Conservation (phyloP, 1,284 basidiomycete species). For the Sporisorium sorghi region DNA sequence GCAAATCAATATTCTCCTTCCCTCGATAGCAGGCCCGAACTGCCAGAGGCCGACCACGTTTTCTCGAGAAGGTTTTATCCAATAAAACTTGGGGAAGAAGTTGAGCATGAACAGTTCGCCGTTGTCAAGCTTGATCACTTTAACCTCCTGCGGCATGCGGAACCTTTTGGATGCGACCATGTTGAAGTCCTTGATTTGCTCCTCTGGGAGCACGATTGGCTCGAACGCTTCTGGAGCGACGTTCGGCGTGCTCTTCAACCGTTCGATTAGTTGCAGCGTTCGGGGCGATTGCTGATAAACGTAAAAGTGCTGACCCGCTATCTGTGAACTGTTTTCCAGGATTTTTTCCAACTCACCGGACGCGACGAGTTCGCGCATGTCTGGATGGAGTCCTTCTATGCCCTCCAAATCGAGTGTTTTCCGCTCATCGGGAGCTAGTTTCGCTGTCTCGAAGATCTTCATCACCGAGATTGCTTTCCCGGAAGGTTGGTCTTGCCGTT, state of each 20-base stretch:
- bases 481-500: too few relatives aligned
- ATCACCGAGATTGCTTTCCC: neutral
- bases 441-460: neutral
- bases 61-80: too few relatives aligned
- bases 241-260: neutral
- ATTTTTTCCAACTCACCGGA: neutral
- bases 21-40: conserved; percentile 2
- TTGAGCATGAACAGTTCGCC: conserved; percentile 6
- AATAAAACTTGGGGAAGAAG: neutral
- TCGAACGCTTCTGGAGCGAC: neutral
- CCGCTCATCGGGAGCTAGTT: too few relatives aligned
- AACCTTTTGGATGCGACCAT: neutral
- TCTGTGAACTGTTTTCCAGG: neutral
- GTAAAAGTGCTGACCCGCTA: neutral
- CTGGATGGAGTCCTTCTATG: too few relatives aligned
- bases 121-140: neutral
- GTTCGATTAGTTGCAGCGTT: neutral
- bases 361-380: neutral
- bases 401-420: neutral
- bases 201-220: neutral
- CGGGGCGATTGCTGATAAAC: neutral
- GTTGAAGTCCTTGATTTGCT: neutral
- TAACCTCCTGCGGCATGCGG: neutral
- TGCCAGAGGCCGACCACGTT: neutral
- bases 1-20: conserved; percentile 7